Evolutionary conservation across 768 basidiomycete species (phyloP).

Genomic region (Gloeostereum incarnatum): DNA sequence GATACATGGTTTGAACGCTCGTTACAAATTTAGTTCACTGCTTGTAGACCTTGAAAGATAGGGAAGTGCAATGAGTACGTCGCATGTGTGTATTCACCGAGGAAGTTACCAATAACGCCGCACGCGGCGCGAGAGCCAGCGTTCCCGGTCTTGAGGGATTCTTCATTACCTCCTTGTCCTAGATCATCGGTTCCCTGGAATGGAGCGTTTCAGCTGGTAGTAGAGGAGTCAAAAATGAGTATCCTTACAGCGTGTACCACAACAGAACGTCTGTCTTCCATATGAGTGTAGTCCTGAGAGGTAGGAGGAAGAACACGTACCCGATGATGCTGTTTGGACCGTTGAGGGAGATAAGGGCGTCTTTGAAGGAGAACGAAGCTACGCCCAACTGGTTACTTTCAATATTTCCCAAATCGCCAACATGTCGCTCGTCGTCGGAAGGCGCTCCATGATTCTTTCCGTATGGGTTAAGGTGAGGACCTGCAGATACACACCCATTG

Average conservation of each 20-base stretch:
- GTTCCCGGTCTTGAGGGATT: slow-evolving; percentile 73
- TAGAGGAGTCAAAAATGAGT: slow-evolving; percentile 5
- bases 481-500: slow-evolving; percentile 59
- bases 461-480: slow-evolving; percentile 72
- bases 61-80: too few species aligned
- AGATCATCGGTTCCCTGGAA: slow-evolving; percentile 68
- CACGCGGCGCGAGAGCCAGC: slow-evolving; percentile 73
- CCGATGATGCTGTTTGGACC: slow-evolving; percentile 64
- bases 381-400: slow-evolving; percentile 46
- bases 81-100: too few species aligned
- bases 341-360: slow-evolving; percentile 54
- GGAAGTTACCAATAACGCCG: slow-evolving; percentile 59
- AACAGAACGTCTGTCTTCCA: slow-evolving; percentile 44
- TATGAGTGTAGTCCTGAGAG: slow-evolving; percentile 3
- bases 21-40: too few species aligned
- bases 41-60: too few species aligned
- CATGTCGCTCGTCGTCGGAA: slow-evolving; percentile 27
- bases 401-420: slow-evolving; percentile 75
- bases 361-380: slow-evolving; percentile 49
- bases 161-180: slow-evolving; percentile 57
- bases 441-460: slow-evolving; percentile 58
- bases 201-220: slow-evolving; percentile 2
- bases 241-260: slow-evolving; percentile 60
- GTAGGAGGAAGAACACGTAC: slow-evolving; percentile 23
- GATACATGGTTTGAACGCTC: too few species aligned